Evolutionary conservation across 768 basidiomycete species (phyloP), one percentile per base, ranked within the genome.

Genomic region (Cyathus striatus): DNA sequence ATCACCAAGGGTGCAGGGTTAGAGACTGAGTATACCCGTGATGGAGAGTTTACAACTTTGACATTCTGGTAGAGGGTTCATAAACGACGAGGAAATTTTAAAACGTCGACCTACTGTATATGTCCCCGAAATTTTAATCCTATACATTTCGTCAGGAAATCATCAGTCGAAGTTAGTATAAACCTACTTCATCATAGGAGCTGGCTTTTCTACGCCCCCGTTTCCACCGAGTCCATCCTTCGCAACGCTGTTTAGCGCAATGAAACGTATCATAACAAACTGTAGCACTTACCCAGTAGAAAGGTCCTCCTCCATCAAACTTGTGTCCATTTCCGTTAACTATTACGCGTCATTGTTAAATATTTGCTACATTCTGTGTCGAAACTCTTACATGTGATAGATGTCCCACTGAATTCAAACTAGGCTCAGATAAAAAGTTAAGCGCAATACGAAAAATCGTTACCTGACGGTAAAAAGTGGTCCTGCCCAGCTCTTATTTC

Each of bases 401-500:
- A 53, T 4, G 60, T 55, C 6, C 79, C 79, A 38, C 78, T 78
- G 45, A 24, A n/a, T n/a, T n/a, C n/a, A n/a, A n/a, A n/a, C n/a
- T n/a, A n/a, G n/a, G n/a, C n/a, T n/a, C n/a, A n/a, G n/a, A n/a
- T n/a, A n/a, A n/a, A n/a, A n/a, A n/a, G n/a, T n/a, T n/a, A n/a
- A n/a, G n/a, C n/a, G n/a, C n/a, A n/a, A n/a, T n/a, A n/a, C n/a
- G n/a, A n/a, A n/a, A n/a, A 7, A n/a, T 13, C 53, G 60, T 32
- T 46, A 78, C 78, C 50, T 71, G 51, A 82, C 53, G 23, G 65
- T 57, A 54, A 82, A 78, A 33, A 81, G 60, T 10, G 76, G 79
- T 10, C 79, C 80, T 0, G 53, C 60, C 79, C 78, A 80, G 32
- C 52, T 70, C 42, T 53, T 6, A 38, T 72, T 73, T 6, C 72